Conservation (phyloP, 2,329 filamentous ascomycete genomes). For the Colletotrichum incanum region DNA sequence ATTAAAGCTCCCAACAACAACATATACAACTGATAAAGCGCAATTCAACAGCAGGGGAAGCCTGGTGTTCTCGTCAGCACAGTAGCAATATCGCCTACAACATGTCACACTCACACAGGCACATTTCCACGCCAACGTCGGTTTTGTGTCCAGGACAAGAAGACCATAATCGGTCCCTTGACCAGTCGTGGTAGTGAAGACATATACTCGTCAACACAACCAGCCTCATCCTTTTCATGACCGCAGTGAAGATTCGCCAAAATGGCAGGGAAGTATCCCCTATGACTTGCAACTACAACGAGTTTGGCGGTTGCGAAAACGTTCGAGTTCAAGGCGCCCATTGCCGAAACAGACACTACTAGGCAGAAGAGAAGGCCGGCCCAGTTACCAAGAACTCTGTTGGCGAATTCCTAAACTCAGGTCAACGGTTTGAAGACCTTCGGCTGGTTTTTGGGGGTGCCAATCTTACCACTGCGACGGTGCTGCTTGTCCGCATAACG, state of each 20-base stretch:
- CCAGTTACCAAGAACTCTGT: slow-evolving; percentile 52
- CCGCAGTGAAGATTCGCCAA: slow-evolving; percentile 49
- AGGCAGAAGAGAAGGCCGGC: slow-evolving; percentile 58
- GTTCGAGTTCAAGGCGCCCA: slow-evolving; percentile 60
- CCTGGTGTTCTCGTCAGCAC: slow-evolving; percentile 38
- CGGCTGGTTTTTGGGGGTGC: neutral
- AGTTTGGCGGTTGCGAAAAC: slow-evolving; percentile 61
- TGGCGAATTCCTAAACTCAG: slow-evolving; percentile 49
- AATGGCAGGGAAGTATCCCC: slow-evolving; percentile 48
- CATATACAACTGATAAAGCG: slow-evolving; percentile 47
- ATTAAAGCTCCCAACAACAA: slow-evolving; percentile 47
- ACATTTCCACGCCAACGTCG: slow-evolving; percentile 45
- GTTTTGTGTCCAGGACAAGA: slow-evolving; percentile 47
- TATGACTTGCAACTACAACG: slow-evolving; percentile 54
- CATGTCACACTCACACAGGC: slow-evolving; percentile 43
- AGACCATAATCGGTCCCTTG: slow-evolving; percentile 42
- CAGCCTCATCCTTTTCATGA: slow-evolving; percentile 48
- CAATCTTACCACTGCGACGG: slow-evolving; percentile 58
- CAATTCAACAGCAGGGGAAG: slow-evolving; percentile 47
- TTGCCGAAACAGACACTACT: slow-evolving; percentile 57
- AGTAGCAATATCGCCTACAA: neutral
- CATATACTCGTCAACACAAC: slow-evolving; percentile 45
- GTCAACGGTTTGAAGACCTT: slow-evolving; percentile 41
- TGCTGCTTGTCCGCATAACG: slow-evolving; percentile 56
- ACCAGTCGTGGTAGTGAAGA: slow-evolving; percentile 43